phyloP scores from a whole-genome alignment of 176 grass and related monocot genomes.

The Puccinellia tenuiflora region DNA sequence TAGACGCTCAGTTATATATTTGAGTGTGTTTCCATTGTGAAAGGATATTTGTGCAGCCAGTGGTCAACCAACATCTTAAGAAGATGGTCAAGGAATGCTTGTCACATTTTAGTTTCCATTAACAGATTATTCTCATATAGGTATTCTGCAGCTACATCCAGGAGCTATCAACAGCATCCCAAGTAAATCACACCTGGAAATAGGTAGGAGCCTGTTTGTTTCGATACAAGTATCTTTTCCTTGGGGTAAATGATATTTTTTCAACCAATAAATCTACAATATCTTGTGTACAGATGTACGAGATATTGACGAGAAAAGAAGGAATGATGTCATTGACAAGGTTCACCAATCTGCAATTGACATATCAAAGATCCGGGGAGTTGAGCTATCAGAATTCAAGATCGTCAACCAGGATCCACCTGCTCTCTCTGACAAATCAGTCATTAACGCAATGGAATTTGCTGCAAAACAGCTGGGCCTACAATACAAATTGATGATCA shows the following conservation, averaged over 20 bases:
- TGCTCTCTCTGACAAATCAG: conserved; percentile 64
- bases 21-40: neutral
- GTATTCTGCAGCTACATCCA: conserved; percentile 95
- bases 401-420: conserved; percentile 94
- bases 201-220: conserved; percentile 54
- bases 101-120: conserved; percentile 11
- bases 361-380: conserved; percentile 55
- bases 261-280: neutral
- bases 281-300: conserved; percentile 52
- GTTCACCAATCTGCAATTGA: conserved; percentile 50
- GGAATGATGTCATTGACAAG: conserved; percentile 81
- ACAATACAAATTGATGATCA: conserved; percentile 77
- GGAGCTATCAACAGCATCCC: conserved; percentile 97
- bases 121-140: conserved; percentile 28
- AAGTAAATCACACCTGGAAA: conserved; percentile 96
- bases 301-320: conserved; percentile 85
- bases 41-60: neutral
- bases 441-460: conserved; percentile 66
- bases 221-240: neutral
- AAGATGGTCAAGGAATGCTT: conserved; percentile 1
- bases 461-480: conserved; percentile 57
- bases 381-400: conserved; percentile 74
- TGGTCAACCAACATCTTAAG: neutral
- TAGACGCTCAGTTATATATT: neutral
- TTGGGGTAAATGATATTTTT: neutral